phyloP scores from a whole-genome alignment of 345 rosid genomes.

The Excoecaria agallocha region DNA sequence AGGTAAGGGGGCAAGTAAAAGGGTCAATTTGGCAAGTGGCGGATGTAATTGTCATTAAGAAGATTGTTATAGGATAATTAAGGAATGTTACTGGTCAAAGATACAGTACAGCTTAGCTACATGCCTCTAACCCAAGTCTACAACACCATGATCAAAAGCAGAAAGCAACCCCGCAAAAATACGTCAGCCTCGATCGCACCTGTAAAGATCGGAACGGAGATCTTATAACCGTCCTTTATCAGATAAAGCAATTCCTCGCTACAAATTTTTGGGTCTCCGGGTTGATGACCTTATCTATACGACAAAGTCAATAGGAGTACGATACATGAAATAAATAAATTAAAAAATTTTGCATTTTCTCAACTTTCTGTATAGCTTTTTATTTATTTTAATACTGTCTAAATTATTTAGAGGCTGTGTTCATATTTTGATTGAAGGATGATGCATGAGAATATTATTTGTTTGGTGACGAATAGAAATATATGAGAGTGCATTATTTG shows the following conservation, averaged over 20 bases:
- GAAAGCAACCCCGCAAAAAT: constrained; percentile 3
- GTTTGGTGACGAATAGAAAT: too few relatives aligned
- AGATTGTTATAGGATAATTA: constrained; percentile 12
- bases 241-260: not conserved
- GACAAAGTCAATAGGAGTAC: too few relatives aligned
- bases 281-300: too few relatives aligned
- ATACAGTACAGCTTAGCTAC: constrained; percentile 10
- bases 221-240: not conserved
- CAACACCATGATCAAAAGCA: constrained; percentile 14
- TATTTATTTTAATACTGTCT: too few relatives aligned
- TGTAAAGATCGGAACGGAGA: not conserved
- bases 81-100: constrained; percentile 13
- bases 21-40: constrained; percentile 3
- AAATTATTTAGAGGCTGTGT: too few relatives aligned
- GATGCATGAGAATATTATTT: too few relatives aligned
- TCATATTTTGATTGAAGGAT: too few relatives aligned
- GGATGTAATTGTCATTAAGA: constrained; percentile 25
- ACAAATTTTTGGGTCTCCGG: not conserved
- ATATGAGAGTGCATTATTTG: too few relatives aligned
- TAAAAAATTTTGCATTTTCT: too few relatives aligned
- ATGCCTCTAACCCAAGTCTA: constrained; percentile 23
- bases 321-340: too few relatives aligned
- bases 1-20: not conserved
- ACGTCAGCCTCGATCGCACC: not conserved
- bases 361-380: too few relatives aligned